phyloP scores from a whole-genome alignment of 768 basidiomycete species.

The Trametes cubensis region DNA sequence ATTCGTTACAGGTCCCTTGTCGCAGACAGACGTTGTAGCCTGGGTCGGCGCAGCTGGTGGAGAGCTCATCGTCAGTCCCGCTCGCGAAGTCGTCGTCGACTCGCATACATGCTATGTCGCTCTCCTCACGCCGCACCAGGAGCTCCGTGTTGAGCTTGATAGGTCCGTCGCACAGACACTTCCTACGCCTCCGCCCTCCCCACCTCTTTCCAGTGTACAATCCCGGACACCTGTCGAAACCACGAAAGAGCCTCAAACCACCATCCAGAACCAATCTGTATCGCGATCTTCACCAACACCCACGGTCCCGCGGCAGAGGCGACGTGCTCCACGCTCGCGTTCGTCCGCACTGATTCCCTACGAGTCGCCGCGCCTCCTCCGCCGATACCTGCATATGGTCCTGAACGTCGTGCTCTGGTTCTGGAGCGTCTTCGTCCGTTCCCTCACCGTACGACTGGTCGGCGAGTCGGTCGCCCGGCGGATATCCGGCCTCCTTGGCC shows the following conservation, averaged over 20 bases:
- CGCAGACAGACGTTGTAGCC: background rate
- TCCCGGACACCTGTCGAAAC: background rate
- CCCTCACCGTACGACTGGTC: constrained; percentile 8
- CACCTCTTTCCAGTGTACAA: constrained; percentile 12
- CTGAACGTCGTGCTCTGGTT: constrained; percentile 23
- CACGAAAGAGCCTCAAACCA: background rate
- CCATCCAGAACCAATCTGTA: background rate
- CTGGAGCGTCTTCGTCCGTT: constrained; percentile 15
- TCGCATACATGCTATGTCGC: constrained; percentile 8
- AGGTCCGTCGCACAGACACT: constrained; percentile 14
- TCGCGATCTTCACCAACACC: background rate
- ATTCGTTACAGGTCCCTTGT: background rate
- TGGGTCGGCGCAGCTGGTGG: constrained; percentile 11
- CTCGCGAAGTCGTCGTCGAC: constrained; percentile 12
- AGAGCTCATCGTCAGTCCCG: constrained; percentile 21
- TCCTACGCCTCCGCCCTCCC: constrained; percentile 31
- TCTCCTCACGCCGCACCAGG: constrained; percentile 19
- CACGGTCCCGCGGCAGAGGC: background rate
- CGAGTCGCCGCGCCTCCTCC: constrained; percentile 16
- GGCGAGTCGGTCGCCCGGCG: constrained; percentile 10
- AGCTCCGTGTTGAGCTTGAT: constrained; percentile 4
- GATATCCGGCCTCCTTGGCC: constrained; percentile 10
- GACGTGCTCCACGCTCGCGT: background rate
- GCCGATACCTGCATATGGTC: constrained; percentile 18
- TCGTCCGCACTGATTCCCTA: constrained; percentile 12